These are phyloP conservation scores for Xylaria castorea DNA, from an alignment of 495 filamentous ascomycete species.

Conservation along the genomic window DNA sequence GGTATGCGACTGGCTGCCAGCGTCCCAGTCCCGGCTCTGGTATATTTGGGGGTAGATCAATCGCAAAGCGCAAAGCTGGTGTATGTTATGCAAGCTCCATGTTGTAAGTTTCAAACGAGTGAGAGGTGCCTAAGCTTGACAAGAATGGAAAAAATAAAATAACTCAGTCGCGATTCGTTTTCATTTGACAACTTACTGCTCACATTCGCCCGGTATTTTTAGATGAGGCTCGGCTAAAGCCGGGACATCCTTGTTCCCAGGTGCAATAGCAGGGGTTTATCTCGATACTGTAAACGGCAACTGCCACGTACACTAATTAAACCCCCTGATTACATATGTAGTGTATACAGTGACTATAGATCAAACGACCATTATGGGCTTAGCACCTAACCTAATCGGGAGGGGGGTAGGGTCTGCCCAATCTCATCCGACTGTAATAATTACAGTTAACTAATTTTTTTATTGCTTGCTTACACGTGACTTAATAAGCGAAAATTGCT, in stretches of 20 bases:
- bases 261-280: background rate
- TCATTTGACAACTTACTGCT: background rate
- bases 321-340: no score
- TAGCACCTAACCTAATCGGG: no score
- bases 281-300: conserved; percentile 4
- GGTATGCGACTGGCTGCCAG: background rate
- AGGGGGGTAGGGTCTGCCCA: no score
- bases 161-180: background rate
- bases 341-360: no score
- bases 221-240: conserved; percentile 13
- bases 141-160: background rate
- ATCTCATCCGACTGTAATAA: no score
- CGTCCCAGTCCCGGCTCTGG: background rate
- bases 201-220: conserved; percentile 1
- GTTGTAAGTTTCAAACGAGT: background rate
- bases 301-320: background rate
- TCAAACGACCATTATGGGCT: no score
- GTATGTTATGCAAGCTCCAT: background rate
- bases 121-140: background rate
- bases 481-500: no score
- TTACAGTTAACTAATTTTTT: no score
- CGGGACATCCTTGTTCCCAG: background rate
- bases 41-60: background rate
- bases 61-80: background rate
- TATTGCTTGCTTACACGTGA: no score